These are phyloP conservation scores for Hondaea fermentalgiana DNA, from an alignment of 108 stramenopile genomes.

Conservation along the genomic window DNA sequence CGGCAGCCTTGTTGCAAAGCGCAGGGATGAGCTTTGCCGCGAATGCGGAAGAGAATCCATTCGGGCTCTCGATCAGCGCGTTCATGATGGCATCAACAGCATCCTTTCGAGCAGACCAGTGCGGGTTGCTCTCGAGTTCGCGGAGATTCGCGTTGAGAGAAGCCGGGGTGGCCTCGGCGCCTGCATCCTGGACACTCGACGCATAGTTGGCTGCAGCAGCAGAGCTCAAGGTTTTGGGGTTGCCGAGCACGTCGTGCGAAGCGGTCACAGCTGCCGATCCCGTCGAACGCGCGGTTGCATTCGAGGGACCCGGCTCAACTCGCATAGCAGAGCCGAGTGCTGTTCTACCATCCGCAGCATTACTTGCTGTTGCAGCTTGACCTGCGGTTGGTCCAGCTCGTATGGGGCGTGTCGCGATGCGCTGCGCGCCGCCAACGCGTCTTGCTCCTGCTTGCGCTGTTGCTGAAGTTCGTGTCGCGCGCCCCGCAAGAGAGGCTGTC, in stretches of 20 bases:
- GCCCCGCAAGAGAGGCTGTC: background rate
- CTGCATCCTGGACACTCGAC: too few relatives aligned
- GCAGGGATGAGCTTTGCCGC: background rate
- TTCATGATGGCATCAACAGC: background rate
- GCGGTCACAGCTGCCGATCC: too few relatives aligned
- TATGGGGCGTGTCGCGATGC: background rate
- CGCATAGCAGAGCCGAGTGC: background rate
- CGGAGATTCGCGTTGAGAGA: background rate
- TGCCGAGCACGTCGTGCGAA: too few relatives aligned
- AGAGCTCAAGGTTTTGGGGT: too few relatives aligned
- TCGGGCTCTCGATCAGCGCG: background rate
- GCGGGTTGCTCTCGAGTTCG: background rate
- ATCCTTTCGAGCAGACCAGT: constrained; percentile 1
- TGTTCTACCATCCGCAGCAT: background rate
- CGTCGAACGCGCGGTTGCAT: too few relatives aligned
- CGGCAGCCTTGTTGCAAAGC: background rate
- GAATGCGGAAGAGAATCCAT: background rate
- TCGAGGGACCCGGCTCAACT: too few relatives aligned
- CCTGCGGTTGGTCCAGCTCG: background rate
- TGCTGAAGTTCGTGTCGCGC: too few relatives aligned
- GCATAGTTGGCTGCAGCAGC: too few relatives aligned
- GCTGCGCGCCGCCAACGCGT: background rate
- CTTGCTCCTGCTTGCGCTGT: background rate
- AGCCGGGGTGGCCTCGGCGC: background rate
- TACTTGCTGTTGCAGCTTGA: background rate